Evolutionary conservation across 371 early-diverging fungal genomes (phyloP).

Genomic region (Gilbertella persicaria): DNA sequence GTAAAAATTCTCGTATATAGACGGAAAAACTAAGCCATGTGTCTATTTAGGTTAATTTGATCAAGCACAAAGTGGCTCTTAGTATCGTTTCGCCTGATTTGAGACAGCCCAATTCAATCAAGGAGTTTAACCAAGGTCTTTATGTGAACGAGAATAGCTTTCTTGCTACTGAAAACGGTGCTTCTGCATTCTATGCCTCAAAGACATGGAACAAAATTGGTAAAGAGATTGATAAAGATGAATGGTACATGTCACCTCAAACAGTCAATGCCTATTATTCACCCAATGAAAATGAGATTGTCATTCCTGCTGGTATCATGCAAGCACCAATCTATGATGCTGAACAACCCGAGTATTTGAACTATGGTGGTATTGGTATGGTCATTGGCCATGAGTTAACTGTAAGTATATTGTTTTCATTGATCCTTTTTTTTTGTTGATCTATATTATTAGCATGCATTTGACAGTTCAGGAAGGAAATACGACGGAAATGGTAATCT

Average conservation of each 20-base stretch:
- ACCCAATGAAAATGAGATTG: slow-evolving; percentile 37
- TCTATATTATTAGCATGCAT: slow-evolving; percentile 35
- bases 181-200: slow-evolving; percentile 29
- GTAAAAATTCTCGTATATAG: too few species aligned
- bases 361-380: slow-evolving; percentile 63
- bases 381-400: slow-evolving; percentile 66
- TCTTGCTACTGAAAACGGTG: slow-evolving; percentile 48
- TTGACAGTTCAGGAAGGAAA: slow-evolving; percentile 51
- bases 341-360: slow-evolving; percentile 52
- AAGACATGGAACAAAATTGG: slow-evolving; percentile 30
- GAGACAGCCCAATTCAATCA: slow-evolving; percentile 40
- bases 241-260: slow-evolving; percentile 44
- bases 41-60: slow-evolving; percentile 18
- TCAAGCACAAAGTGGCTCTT: slow-evolving; percentile 55
- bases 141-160: slow-evolving; percentile 34
- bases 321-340: slow-evolving; percentile 49
- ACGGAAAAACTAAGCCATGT: too few species aligned
- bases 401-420: slow-evolving; percentile 31
- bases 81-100: slow-evolving; percentile 53
- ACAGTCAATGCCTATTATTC: slow-evolving; percentile 52
- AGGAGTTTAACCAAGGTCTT: slow-evolving; percentile 41
- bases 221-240: slow-evolving; percentile 47
- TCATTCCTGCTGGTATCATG: slow-evolving; percentile 62
- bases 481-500: slow-evolving; percentile 46
- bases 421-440: background rate